phyloP scores from a whole-genome alignment of 352 stramenopile genomes.

The Phytophthora podocarpi region DNA sequence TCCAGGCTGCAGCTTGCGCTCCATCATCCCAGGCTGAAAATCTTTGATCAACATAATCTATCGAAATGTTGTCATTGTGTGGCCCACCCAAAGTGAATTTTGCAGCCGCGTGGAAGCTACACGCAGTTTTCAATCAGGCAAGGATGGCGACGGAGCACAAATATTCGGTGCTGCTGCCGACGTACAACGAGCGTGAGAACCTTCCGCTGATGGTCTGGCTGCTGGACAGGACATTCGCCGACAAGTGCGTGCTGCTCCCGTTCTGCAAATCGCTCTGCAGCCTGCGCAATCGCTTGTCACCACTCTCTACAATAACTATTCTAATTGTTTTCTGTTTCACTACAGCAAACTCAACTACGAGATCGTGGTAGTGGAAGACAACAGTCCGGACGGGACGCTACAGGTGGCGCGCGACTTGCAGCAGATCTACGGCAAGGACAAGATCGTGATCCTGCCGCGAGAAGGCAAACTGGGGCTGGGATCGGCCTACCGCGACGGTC shows the following conservation, averaged over 20 bases:
- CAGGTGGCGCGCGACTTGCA: slow-evolving; percentile 93
- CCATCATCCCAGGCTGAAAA: too few relatives aligned
- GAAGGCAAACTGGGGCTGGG: slow-evolving; percentile 96
- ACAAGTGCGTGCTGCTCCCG: slow-evolving; percentile 63
- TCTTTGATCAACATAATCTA: not conserved
- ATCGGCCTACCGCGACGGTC: slow-evolving; percentile 96
- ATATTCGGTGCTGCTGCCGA: slow-evolving; percentile 97
- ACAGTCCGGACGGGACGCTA: slow-evolving; percentile 96
- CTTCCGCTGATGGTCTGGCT: slow-evolving; percentile 98
- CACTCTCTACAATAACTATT: not conserved
- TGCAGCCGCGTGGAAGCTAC: slow-evolving; percentile 16
- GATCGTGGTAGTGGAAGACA: slow-evolving; percentile 98
- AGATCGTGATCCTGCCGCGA: slow-evolving; percentile 94
- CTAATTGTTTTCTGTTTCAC: not conserved
- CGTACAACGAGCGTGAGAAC: slow-evolving; percentile 99
- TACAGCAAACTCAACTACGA: slow-evolving; percentile 92
- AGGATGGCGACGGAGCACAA: slow-evolving; percentile 45
- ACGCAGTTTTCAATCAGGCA: not conserved
- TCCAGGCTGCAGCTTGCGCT: slow-evolving; percentile 20
- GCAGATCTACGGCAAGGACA: slow-evolving; percentile 90
- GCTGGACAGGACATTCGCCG: slow-evolving; percentile 93
- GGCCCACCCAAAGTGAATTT: slow-evolving; percentile 7
- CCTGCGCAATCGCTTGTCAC: slow-evolving; percentile 3
- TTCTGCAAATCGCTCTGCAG: not conserved
- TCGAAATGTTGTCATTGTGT: slow-evolving; percentile 1